Evolutionary conservation across 495 filamentous ascomycete genomes (phyloP), one percentile per base, ranked within the genome.

Genomic region (Chaetomidium leptoderma): DNA sequence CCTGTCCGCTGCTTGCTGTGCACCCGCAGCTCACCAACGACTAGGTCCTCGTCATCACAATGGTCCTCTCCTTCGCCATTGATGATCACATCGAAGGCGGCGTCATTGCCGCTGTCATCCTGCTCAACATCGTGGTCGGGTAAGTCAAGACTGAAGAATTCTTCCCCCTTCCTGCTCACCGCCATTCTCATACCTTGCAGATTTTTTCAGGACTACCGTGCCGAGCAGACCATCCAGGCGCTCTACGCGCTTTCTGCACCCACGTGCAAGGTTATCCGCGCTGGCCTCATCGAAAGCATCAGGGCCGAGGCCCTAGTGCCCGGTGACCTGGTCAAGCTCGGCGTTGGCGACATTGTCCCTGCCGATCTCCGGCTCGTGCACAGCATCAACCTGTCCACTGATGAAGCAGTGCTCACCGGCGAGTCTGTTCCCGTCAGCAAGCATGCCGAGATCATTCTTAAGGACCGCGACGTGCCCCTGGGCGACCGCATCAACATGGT

Each of bases 221-320:
- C 90, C n/a, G 90, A 91, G 69, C 86, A 92, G 75, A 91, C 86
- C 49, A 92, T 95, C 76, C 83, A 92, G 55, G 87, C 88, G 26
- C 77, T 95, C 21, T 77, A 88, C 51, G 83, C 84, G 47, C 77
- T 95, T 3, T 90, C 87, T 11, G 87, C 90, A 13, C 90, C 90
- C 51, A 85, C 86, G 60, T 91, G 90, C 53, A 83, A 80, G 60
- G 89, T 86, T 10, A 69, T 95, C 16, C 84, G 90, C 33, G 81
- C 88, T 65, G 87, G 88, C 4, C 73, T 77, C 39, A 75, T 80
- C 30, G 71, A 79, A 24, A 81, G 78, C 19, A 78, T 93, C 56
- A 81, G 86, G 27, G 79, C 76, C 44, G 78, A 81, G 16, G 79
- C 86, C 32, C 73, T 93, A 36, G 86, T 92, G 4, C 86, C 88